A percentile compares a stretch with the other conserved stretches of the same genome.
Evolutionary conservation across 208 protist genomes (phyloP).

Genomic region (Leishmania martiniquensis): DNA sequence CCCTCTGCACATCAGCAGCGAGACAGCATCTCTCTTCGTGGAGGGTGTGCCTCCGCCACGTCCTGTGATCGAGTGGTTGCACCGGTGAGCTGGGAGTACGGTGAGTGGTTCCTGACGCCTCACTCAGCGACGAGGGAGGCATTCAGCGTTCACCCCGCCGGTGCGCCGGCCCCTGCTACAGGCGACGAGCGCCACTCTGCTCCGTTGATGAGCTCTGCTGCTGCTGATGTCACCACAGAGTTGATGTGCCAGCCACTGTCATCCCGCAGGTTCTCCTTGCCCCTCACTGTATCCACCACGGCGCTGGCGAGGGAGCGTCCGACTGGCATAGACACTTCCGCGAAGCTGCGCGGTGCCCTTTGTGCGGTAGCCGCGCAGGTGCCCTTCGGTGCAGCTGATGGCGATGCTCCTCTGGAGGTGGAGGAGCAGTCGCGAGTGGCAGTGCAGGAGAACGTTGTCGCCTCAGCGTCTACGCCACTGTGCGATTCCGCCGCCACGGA

Average conservation of each 20-base stretch:
- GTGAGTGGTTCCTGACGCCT: not conserved
- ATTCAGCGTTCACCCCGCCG: not conserved
- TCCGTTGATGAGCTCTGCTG: not conserved
- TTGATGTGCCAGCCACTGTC: not conserved
- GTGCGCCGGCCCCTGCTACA: not conserved
- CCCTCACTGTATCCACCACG: not conserved
- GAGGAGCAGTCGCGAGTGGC: not conserved
- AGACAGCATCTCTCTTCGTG: not conserved
- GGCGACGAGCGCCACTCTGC: not conserved
- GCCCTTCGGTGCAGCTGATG: not conserved
- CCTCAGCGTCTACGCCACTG: not conserved
- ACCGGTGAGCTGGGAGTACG: not conserved
- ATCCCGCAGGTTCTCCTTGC: not conserved
- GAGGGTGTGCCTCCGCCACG: not conserved
- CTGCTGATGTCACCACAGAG: not conserved
- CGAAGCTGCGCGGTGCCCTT: not conserved
- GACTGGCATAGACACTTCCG: not conserved
- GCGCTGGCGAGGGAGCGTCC: not conserved
- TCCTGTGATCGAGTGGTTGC: not conserved
- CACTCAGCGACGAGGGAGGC: not conserved
- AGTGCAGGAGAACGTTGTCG: not conserved
- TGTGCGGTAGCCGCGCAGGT: not conserved
- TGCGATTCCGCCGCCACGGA: not conserved
- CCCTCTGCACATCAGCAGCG: not conserved
- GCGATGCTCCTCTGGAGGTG: not conserved